Conservation (phyloP, 179 eudicot genomes). For the Beta corolliflora region DNA sequence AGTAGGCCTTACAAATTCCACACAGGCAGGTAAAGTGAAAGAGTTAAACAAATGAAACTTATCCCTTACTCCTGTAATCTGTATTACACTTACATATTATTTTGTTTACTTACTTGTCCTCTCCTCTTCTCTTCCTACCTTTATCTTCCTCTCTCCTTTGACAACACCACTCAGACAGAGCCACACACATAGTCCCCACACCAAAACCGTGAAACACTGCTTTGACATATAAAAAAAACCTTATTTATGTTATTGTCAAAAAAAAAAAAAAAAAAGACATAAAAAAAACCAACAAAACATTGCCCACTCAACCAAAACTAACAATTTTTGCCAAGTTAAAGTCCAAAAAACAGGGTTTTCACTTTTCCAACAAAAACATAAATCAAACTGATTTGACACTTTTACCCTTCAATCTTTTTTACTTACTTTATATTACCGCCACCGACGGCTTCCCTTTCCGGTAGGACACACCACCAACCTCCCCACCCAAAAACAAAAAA, state of each 20-base stretch:
- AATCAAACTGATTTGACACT: neutral
- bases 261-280: no score
- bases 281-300: neutral
- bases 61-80: neutral
- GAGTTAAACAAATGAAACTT: neutral
- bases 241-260: no score
- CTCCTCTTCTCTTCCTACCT: no score
- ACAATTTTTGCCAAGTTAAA: no score
- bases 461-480: constrained; percentile 10
- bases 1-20: neutral
- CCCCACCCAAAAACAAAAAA: neutral
- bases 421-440: neutral
- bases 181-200: neutral
- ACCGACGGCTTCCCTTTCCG: constrained; percentile 14
- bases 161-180: neutral
- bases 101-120: neutral
- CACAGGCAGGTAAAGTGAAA: constrained; percentile 2
- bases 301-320: no score
- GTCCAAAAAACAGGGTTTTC: no score
- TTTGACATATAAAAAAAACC: neutral
- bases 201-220: neutral
- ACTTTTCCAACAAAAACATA: no score
- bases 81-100: neutral
- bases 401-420: neutral
- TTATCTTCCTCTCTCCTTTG: neutral